Percentiles rank a stretch among this genome's conserved stretches.
Conservation (phyloP, 2,329 filamentous ascomycete genomes). For the Alternaria gansuensis region DNA sequence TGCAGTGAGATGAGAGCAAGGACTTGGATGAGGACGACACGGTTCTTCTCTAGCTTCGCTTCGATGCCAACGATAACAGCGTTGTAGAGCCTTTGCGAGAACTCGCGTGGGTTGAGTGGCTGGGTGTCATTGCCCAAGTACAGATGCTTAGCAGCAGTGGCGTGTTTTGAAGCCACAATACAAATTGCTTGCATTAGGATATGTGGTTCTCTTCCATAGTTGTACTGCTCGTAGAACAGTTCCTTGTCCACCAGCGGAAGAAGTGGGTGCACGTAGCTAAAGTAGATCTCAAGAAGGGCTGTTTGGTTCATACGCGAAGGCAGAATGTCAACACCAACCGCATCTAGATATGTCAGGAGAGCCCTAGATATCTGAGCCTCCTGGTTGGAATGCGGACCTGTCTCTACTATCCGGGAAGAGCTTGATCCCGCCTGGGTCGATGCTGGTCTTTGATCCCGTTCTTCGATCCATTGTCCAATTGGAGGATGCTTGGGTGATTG, state of each 20-base stretch:
- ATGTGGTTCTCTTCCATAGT: conserved; percentile 49
- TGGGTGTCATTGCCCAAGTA: conserved; percentile 49
- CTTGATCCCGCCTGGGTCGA: conserved; percentile 37
- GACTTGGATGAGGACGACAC: conserved; percentile 58
- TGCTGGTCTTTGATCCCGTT: conserved; percentile 36
- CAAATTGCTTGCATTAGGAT: conserved; percentile 58
- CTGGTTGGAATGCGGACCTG: conserved; percentile 43
- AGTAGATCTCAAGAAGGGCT: conserved; percentile 57
- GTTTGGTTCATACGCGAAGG: conserved; percentile 50
- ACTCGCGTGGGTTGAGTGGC: conserved; percentile 54
- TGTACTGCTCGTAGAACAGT: conserved; percentile 53
- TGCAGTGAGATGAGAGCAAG: conserved; percentile 59
- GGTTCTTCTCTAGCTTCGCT: conserved; percentile 56
- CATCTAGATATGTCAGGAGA: conserved; percentile 51
- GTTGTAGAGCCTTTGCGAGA: conserved; percentile 57
- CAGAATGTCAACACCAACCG: conserved; percentile 48
- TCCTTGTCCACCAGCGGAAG: conserved; percentile 58
- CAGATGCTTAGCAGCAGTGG: conserved; percentile 54
- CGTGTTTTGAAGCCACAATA: conserved; percentile 59
- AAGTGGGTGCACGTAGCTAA: conserved; percentile 57
- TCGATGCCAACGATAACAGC: conserved; percentile 55
- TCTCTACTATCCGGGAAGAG: conserved; percentile 41
- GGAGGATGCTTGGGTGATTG: conserved; percentile 43
- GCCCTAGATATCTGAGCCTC: conserved; percentile 46
- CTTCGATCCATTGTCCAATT: conserved; percentile 51